Evolutionary conservation across 768 basidiomycete species (phyloP).

Genomic region (Cytidiella melzeri): DNA sequence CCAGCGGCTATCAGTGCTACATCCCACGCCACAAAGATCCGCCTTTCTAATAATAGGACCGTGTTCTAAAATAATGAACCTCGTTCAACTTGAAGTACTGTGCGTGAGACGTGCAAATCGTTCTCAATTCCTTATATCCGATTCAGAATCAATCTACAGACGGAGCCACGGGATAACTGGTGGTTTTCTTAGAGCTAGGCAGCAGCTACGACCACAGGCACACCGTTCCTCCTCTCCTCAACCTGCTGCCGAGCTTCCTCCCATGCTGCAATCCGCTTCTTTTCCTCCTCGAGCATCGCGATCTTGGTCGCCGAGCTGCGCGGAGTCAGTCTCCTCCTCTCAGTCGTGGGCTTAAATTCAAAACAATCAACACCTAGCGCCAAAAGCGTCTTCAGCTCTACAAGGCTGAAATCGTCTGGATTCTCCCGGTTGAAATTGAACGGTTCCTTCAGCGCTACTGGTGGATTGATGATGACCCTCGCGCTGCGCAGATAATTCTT

Average conservation of each 20-base stretch:
- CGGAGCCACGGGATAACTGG: neutral
- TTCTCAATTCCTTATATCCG: neutral
- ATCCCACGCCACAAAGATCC: too few relatives aligned
- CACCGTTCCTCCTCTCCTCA: neutral
- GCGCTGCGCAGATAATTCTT: conserved; percentile 51
- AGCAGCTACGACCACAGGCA: neutral
- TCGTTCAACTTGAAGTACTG: too few relatives aligned
- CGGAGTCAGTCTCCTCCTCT: conserved; percentile 43
- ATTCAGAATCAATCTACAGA: neutral
- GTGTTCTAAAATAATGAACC: too few relatives aligned
- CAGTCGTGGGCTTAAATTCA: conserved; percentile 42
- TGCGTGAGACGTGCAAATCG: too few relatives aligned
- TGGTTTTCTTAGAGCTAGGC: neutral
- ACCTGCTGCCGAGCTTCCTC: neutral
- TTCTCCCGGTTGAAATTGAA: conserved; percentile 45
- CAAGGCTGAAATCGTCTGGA: conserved; percentile 45
- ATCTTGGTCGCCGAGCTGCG: conserved; percentile 36
- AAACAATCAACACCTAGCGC: conserved; percentile 43
- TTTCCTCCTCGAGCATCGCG: conserved; percentile 46
- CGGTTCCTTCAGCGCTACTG: conserved; percentile 47
- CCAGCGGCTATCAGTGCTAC: too few relatives aligned
- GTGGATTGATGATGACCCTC: conserved; percentile 62
- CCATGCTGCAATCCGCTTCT: conserved; percentile 28
- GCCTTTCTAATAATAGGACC: too few relatives aligned
- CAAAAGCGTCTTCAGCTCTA: conserved; percentile 52